phyloP scores from a whole-genome alignment of 805 yeast species.

The Nakazawaea populi region DNA sequence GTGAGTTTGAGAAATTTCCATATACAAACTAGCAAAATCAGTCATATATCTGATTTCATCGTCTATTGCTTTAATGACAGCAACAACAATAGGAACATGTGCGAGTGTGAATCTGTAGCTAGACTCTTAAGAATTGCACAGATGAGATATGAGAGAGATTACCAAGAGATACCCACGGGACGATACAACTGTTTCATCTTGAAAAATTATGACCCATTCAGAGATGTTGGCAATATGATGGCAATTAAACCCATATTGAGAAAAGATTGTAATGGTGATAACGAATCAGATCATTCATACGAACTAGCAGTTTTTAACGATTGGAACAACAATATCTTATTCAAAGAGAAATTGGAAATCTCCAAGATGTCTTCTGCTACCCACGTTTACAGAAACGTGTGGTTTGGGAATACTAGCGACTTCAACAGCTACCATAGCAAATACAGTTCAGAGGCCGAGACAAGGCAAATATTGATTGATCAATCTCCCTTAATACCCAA shows the following conservation, averaged over 20 bases:
- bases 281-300: slow-evolving; percentile 20
- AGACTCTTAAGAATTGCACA: slow-evolving; percentile 41
- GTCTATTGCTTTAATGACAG: slow-evolving; percentile 59
- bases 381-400: slow-evolving; percentile 44
- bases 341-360: slow-evolving; percentile 78
- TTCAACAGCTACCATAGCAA: slow-evolving; percentile 29
- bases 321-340: slow-evolving; percentile 65
- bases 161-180: slow-evolving; percentile 19
- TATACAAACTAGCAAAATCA: slow-evolving; percentile 76
- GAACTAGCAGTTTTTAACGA: slow-evolving; percentile 41
- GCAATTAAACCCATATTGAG: slow-evolving; percentile 22
- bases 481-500: slow-evolving; percentile 4
- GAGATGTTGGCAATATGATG: slow-evolving; percentile 17
- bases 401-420: slow-evolving; percentile 84
- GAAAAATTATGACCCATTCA: slow-evolving; percentile 12
- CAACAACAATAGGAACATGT: slow-evolving; percentile 21
- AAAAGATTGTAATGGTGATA: slow-evolving; percentile 17
- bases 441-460: background rate
- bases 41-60: slow-evolving; percentile 66
- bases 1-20: slow-evolving; percentile 80
- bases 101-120: slow-evolving; percentile 32
- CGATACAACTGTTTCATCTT: slow-evolving; percentile 24
- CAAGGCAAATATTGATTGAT: background rate
- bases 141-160: slow-evolving; percentile 18
- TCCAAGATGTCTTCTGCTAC: slow-evolving; percentile 80